These are phyloP conservation scores for Mycena galopus DNA, from an alignment of 768 basidiomycete species.

Conservation along the genomic window DNA sequence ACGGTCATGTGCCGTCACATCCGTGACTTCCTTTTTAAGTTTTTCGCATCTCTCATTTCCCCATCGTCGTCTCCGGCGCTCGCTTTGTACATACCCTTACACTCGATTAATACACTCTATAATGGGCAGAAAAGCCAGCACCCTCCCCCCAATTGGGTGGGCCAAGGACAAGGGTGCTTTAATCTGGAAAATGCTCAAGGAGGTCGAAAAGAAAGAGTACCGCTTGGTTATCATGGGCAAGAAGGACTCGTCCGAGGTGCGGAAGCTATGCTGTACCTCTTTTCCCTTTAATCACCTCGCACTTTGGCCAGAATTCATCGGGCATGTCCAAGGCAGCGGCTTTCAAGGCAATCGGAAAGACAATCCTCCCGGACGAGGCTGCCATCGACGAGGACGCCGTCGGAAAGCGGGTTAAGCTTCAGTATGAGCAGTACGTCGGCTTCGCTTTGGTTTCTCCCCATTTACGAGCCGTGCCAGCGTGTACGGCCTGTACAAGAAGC, in stretches of 20 bases:
- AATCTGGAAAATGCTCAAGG: not conserved
- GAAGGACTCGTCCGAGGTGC: slow-evolving; percentile 9
- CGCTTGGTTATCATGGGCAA: slow-evolving; percentile 13
- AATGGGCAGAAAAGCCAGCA: too few species aligned
- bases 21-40: too few species aligned
- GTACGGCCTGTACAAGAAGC: slow-evolving; percentile 15
- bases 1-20: too few species aligned
- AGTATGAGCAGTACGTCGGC: slow-evolving; percentile 5
- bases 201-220: slow-evolving; percentile 5
- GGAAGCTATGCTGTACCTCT: not conserved
- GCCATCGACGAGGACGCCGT: slow-evolving; percentile 14
- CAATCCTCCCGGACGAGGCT: slow-evolving; percentile 11
- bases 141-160: too few species aligned
- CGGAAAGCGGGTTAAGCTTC: slow-evolving; percentile 15
- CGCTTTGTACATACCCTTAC: too few species aligned
- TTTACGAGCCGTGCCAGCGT: slow-evolving; percentile 2
- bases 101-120: too few species aligned
- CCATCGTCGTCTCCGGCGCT: too few species aligned
- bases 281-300: not conserved
- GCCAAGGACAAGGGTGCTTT: too few species aligned
- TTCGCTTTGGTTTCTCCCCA: not conserved
- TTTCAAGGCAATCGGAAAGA: slow-evolving; percentile 19
- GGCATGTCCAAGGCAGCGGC: slow-evolving; percentile 16
- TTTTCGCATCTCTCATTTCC: too few species aligned
- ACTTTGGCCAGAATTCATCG: not conserved